Percentiles rank a stretch among this genome's conserved stretches.
Evolutionary conservation across 352 stramenopile species (phyloP).

Genomic region (Blastocystis sp.): DNA sequence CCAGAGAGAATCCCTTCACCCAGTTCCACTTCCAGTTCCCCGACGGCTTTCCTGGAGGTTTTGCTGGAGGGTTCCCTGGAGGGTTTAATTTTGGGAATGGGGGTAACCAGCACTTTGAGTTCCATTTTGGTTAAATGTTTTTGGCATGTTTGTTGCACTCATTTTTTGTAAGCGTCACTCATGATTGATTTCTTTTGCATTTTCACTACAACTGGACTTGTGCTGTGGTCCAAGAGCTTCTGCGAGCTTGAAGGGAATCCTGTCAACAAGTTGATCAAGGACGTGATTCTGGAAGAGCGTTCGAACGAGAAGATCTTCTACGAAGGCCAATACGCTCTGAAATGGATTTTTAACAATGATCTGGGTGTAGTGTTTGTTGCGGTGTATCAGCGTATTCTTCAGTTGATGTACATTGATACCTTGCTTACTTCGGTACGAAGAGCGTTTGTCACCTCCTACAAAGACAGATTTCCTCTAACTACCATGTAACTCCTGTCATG

Average conservation of each 20-base stretch:
- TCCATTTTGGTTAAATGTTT: conserved; percentile 43
- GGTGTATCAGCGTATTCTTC: conserved; percentile 81
- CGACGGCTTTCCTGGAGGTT: neutral
- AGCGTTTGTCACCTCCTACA: conserved; percentile 58
- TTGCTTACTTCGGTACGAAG: conserved; percentile 78
- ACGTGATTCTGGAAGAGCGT: conserved; percentile 80
- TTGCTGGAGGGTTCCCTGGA: neutral
- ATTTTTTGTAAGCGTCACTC: neutral
- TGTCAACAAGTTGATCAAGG: conserved; percentile 78
- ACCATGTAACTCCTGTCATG: conserved; percentile 64
- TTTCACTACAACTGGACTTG: conserved; percentile 79
- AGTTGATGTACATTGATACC: conserved; percentile 82
- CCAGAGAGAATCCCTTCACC: conserved; percentile 22
- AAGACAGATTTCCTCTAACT: conserved; percentile 12
- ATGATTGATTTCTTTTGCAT: conserved; percentile 86
- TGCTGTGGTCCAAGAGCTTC: conserved; percentile 79
- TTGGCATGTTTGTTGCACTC: neutral
- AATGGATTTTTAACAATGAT: conserved; percentile 84
- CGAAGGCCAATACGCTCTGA: conserved; percentile 76
- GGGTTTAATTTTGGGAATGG: conserved; percentile 58
- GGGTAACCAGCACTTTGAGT: conserved; percentile 52
- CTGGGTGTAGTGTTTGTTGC: conserved; percentile 81
- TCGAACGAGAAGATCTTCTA: conserved; percentile 77
- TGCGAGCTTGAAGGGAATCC: conserved; percentile 77
- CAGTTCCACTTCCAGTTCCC: neutral